phyloP scores from a whole-genome alignment of 768 basidiomycete genomes.

The Nidula microcarpa region DNA sequence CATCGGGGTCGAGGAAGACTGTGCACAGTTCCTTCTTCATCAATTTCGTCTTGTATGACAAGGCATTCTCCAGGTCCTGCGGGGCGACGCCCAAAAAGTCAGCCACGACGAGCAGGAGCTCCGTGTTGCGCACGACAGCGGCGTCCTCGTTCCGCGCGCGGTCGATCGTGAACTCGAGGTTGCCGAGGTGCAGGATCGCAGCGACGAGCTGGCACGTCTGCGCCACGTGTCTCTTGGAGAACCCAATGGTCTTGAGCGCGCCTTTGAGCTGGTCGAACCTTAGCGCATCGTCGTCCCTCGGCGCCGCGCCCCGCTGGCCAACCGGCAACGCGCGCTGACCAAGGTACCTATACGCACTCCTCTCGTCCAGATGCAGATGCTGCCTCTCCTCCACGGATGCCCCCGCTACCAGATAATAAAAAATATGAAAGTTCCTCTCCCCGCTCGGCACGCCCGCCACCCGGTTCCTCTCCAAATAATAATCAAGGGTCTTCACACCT shows the following conservation, averaged over 20 bases:
- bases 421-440: slow-evolving; percentile 96
- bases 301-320: slow-evolving; percentile 30
- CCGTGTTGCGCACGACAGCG: slow-evolving; percentile 85
- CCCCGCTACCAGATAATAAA: slow-evolving; percentile 94
- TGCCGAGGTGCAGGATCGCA: slow-evolving; percentile 94
- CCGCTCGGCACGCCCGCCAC: slow-evolving; percentile 87
- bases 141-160: slow-evolving; percentile 84
- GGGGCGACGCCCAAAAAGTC: slow-evolving; percentile 88
- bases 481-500: slow-evolving; percentile 94
- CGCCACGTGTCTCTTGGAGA: slow-evolving; percentile 93
- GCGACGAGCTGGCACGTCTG: slow-evolving; percentile 94
- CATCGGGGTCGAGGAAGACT: slow-evolving; percentile 92
- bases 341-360: slow-evolving; percentile 82
- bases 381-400: slow-evolving; percentile 85
- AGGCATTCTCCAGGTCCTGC: slow-evolving; percentile 66
- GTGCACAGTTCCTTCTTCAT: slow-evolving; percentile 97
- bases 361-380: slow-evolving; percentile 81
- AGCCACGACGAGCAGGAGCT: slow-evolving; percentile 77
- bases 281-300: slow-evolving; percentile 76
- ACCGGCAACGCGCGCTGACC: slow-evolving; percentile 56
- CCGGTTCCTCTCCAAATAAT: slow-evolving; percentile 89
- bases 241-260: slow-evolving; percentile 88
- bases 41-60: slow-evolving; percentile 90
- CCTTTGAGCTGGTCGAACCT: slow-evolving; percentile 93
- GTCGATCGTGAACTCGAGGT: slow-evolving; percentile 89